phyloP scores from a whole-genome alignment of 129 eudicot genomes.

The Apium graveolens region DNA sequence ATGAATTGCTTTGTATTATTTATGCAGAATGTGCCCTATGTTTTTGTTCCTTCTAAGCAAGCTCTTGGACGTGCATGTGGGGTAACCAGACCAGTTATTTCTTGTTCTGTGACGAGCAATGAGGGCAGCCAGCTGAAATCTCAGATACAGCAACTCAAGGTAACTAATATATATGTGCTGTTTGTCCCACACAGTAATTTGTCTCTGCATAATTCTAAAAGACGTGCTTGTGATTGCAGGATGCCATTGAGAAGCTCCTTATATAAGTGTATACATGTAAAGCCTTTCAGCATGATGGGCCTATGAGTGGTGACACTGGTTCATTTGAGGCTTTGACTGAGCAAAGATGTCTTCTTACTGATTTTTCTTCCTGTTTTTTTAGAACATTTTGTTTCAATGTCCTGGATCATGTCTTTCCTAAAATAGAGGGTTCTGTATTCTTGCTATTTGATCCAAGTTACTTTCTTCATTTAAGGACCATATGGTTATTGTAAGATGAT shows the following conservation, averaged over 20 bases:
- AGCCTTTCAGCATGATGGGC: slow-evolving; percentile 23
- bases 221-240: slow-evolving; percentile 16
- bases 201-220: neutral
- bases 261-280: slow-evolving; percentile 19
- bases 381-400: neutral
- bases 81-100: slow-evolving; percentile 32
- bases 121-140: slow-evolving; percentile 36
- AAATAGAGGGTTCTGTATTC: neutral
- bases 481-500: neutral
- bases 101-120: slow-evolving; percentile 35
- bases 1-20: neutral
- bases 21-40: slow-evolving; percentile 35
- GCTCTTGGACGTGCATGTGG: slow-evolving; percentile 43
- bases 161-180: neutral
- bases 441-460: neutral
- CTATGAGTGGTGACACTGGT: slow-evolving; percentile 12
- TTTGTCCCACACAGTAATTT: neutral
- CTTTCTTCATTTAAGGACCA: neutral
- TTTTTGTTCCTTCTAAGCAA: slow-evolving; percentile 34
- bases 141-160: slow-evolving; percentile 41
- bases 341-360: neutral
- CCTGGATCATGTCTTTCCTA: neutral
- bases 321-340: slow-evolving; percentile 28
- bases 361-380: slow-evolving; percentile 1
- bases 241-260: slow-evolving; percentile 50